Base-by-base conservation (phyloP, 2,329 filamentous ascomycete genomes). In the Penicillium sp. region DNA sequence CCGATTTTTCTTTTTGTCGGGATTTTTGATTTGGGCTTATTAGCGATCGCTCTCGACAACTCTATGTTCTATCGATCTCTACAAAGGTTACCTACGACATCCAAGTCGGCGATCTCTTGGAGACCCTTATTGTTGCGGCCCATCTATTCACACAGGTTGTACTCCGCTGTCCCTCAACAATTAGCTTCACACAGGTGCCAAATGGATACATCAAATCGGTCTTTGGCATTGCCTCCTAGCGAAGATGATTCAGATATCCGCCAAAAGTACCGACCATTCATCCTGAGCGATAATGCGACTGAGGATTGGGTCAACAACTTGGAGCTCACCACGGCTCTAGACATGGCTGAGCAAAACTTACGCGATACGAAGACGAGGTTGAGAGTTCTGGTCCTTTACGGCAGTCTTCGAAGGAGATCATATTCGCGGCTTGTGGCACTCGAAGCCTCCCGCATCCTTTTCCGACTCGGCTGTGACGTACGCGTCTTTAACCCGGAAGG, bases 381-480 rank as follows among this genome's bases (percentile, higher is more conserved):
- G 2, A 83, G 78, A 52, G 77, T 87, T 1, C 70, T 87, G 1
- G 81, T 87, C 0, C 65, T 87, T 0, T 83, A 84, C 63, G 84
- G 85, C 1, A 86, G 83, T 62, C 68, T 86, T 38, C 73, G 83
- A 9, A 69, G 66, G 54, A 63, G 75, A 62, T 87, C 85, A 1
- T 87, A 83, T 62, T 86, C 83, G 0, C 72, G 76, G 4, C 74
- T 87, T 0, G 72, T 86, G 2, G 83, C 85, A 1, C 83, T 74
- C 36, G 85, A 88, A 68, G 79, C 78, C 6, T 75, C 75, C 2
- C 74, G 85, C 0, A 84, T 87, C 41, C 78, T 88, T 2, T 81
- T 79, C 65, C 79, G 84, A 3, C 77, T 88, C 0, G 85, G 85
- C 23, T 87, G 84, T 62, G 85, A 87, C 57, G 85, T 87, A 2